These are phyloP conservation scores for Leccinum boreale DNA, from an alignment of 768 basidiomycete genomes.

Conservation along the genomic window DNA sequence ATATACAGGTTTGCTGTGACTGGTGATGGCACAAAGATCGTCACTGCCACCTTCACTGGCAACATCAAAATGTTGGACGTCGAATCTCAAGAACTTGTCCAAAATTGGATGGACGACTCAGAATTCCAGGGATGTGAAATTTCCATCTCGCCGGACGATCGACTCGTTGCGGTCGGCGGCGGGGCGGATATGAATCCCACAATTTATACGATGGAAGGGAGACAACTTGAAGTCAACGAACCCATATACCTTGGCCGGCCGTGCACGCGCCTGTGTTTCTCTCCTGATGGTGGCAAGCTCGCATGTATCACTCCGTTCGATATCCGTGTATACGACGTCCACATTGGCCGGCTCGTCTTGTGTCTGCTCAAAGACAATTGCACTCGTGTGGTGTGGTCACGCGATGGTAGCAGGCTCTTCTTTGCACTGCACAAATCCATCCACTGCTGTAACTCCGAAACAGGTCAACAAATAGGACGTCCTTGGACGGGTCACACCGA, in stretches of 20 bases:
- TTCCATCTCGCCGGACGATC: neutral
- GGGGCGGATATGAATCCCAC: too few relatives aligned
- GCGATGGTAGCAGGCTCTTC: neutral
- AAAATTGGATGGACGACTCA: neutral
- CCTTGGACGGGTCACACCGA: neutral
- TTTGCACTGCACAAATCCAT: neutral
- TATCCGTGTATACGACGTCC: neutral
- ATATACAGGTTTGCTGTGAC: neutral
- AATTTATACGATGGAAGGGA: neutral
- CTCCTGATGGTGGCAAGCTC: neutral
- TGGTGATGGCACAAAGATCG: neutral
- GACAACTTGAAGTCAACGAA: too few relatives aligned
- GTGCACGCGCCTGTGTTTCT: neutral
- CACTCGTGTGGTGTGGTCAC: neutral
- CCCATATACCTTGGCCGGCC: neutral
- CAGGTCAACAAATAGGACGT: neutral
- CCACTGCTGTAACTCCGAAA: neutral
- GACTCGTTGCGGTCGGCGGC: neutral
- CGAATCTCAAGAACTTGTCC: neutral
- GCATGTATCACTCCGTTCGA: neutral
- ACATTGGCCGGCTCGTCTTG: neutral
- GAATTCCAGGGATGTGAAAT: neutral
- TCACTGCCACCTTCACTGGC: neutral
- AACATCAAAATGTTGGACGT: neutral
- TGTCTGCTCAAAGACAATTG: neutral